Evolutionary conservation across 2,329 filamentous ascomycete genomes (phyloP), one percentile per base, ranked within the genome.

Genomic region (Tolypocladium ovalisporum): DNA sequence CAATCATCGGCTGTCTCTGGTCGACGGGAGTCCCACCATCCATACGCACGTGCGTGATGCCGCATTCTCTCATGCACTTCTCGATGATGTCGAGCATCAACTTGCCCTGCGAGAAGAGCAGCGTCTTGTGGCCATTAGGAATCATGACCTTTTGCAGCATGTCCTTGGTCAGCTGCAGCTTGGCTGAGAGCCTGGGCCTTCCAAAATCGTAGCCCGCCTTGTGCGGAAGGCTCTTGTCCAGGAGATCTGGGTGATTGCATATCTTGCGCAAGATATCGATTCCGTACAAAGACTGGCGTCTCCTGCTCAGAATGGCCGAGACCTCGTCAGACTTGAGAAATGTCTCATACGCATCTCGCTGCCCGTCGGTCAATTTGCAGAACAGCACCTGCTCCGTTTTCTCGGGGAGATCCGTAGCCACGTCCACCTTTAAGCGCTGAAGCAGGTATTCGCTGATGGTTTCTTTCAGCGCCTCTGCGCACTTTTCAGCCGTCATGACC

Each of bases 311-410:
- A 57, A 97, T 96, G 0, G 87, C 85, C n/a, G 80, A 82, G 79
- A 97, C 91, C 51, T 96, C 91, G 44, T 89, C 84, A 0, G 92
- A 97, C 22, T 78, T 78, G 2, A 97, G 76, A 64, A 96, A 97
- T 6, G 80, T 77, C 67, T 91, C 83, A 63, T 99, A 99, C 0
- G 87, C 86, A 36, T 87, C 80, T 54, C 89, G 82, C 68, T 99
- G 94, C 17, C 86, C 70, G 12, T 72, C 70, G 0, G 92, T 96
- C 60, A 99, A 76, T 68, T 95, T 96, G 75, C 94, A 97, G 70
- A 99, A 97, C 3, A 99, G 77, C 0, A 99, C 94, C 64, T 96
- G 90, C 69, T 99, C 94, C 54, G 86, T 96, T 78, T 99, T 99
- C 71, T 96, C 90, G 0, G 94, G 94, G 15, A 99, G 76, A 70